These are phyloP conservation scores for Dissophora globulifera DNA, from an alignment of 192 early-diverging fungal species.

Conservation along the genomic window DNA sequence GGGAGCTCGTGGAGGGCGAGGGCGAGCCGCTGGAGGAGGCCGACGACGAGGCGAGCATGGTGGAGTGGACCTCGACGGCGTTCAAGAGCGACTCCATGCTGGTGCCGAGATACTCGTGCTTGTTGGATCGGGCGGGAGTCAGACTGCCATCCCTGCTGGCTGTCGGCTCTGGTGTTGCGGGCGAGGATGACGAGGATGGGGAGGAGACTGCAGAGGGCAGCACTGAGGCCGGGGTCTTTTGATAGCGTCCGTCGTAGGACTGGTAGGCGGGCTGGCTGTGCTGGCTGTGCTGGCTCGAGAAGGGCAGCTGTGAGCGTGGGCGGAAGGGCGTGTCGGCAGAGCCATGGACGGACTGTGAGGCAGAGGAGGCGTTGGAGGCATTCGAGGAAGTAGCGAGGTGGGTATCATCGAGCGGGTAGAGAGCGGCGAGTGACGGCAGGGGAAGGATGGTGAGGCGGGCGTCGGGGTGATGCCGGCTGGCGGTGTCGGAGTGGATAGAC, in stretches of 20 bases:
- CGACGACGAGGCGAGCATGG: slow-evolving; percentile 21
- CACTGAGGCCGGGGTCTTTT: slow-evolving; percentile 20
- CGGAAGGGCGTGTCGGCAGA: background rate
- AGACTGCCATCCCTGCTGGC: background rate
- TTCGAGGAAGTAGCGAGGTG: slow-evolving; percentile 1
- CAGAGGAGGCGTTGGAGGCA: slow-evolving; percentile 9
- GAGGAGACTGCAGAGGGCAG: slow-evolving; percentile 5
- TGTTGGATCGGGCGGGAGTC: slow-evolving; percentile 17
- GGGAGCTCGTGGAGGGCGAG: slow-evolving; percentile 23
- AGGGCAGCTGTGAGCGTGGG: slow-evolving; percentile 3
- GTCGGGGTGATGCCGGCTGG: slow-evolving; percentile 46
- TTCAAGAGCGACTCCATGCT: slow-evolving; percentile 52
- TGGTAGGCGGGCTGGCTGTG: slow-evolving; percentile 39
- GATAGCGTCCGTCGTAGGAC: slow-evolving; percentile 37
- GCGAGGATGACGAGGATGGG: background rate
- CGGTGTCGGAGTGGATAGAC: slow-evolving; percentile 41
- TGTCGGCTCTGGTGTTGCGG: background rate
- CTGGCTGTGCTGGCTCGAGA: slow-evolving; percentile 2
- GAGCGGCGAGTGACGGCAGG: slow-evolving; percentile 49
- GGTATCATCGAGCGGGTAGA: slow-evolving; percentile 43
- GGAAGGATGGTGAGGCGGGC: slow-evolving; percentile 44
- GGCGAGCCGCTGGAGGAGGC: slow-evolving; percentile 41
- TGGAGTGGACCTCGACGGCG: slow-evolving; percentile 43
- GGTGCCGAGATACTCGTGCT: slow-evolving; percentile 44
- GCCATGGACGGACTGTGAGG: background rate